A percentile compares a stretch with the other conserved stretches of the same genome.
Evolutionary conservation across 2,329 filamentous ascomycete species (phyloP).

Genomic region (Curvularia verruculosa): DNA sequence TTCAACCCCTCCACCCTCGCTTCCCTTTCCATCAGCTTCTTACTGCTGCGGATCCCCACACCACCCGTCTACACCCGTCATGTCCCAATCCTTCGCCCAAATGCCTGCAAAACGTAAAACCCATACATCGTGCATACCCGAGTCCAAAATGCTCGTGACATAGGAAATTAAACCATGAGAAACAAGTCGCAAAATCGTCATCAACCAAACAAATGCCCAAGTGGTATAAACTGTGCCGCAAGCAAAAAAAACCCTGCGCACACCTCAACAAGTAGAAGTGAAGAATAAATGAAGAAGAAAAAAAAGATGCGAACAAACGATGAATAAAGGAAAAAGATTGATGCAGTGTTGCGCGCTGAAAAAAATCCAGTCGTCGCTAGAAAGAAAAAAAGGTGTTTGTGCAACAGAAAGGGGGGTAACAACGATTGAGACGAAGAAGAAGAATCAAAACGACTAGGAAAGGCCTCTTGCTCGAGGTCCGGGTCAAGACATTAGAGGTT

Average conservation of each 20-base stretch:
- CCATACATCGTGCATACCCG: constrained; percentile 25
- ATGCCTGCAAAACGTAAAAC: constrained; percentile 20
- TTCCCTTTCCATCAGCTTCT: constrained; percentile 17
- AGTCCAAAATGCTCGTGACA: constrained; percentile 35
- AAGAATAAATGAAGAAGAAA: constrained; percentile 27
- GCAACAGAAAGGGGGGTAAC: not conserved
- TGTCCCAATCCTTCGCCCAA: constrained; percentile 17
- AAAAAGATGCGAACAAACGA: not conserved
- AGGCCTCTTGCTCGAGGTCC: constrained; percentile 26
- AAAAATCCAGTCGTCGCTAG: not conserved
- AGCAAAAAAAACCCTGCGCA: constrained; percentile 15
- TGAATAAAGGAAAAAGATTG: no score
- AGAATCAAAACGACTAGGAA: constrained; percentile 33
- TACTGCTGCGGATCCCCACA: constrained; percentile 23
- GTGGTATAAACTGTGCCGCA: constrained; percentile 43
- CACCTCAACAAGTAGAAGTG: constrained; percentile 25
- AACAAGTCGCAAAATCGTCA: constrained; percentile 30
- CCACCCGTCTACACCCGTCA: constrained; percentile 19
- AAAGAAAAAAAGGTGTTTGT: not conserved
- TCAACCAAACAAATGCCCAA: constrained; percentile 30
- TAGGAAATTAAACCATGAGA: constrained; percentile 37
- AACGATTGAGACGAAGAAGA: constrained; percentile 23
- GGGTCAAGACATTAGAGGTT: constrained; percentile 46
- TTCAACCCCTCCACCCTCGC: constrained; percentile 29
- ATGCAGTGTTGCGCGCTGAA: no score